These are phyloP conservation scores for Coemansia sp. DNA, from an alignment of 192 early-diverging fungal genomes.

Conservation along the genomic window DNA sequence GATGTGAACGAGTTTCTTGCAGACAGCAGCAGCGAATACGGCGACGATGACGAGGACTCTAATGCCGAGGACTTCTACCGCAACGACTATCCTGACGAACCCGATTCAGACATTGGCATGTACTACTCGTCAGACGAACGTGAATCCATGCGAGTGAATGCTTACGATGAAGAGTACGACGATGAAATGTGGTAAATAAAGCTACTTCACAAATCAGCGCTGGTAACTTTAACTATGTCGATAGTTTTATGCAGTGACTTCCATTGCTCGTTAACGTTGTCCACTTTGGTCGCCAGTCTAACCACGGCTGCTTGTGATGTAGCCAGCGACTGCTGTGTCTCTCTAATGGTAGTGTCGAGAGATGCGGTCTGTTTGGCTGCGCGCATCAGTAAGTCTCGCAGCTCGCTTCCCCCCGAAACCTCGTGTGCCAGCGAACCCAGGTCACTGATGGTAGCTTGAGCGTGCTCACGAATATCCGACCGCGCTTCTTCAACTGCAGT, in stretches of 20 bases:
- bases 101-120: constrained; percentile 24
- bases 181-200: not conserved
- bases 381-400: constrained; percentile 31
- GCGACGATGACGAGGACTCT: constrained; percentile 60
- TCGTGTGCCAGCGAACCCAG: constrained; percentile 42
- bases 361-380: constrained; percentile 37
- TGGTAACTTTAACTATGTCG: constrained; percentile 41
- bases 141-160: not conserved
- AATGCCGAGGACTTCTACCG: constrained; percentile 77
- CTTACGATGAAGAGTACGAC: constrained; percentile 5
- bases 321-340: constrained; percentile 40
- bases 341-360: constrained; percentile 29
- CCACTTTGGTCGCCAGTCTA: constrained; percentile 19
- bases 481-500: constrained; percentile 45
- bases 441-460: constrained; percentile 31
- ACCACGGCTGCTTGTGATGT: constrained; percentile 12
- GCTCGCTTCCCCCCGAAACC: constrained; percentile 40
- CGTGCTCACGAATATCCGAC: constrained; percentile 42
- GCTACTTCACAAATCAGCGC: constrained; percentile 17
- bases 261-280: constrained; percentile 36
- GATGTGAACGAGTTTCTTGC: constrained; percentile 47
- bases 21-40: constrained; percentile 31
- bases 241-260: constrained; percentile 36
- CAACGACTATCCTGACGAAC: constrained; percentile 77
- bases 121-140: constrained; percentile 36